These are phyloP conservation scores for Fulvia fulva DNA, from an alignment of 2,329 filamentous ascomycete species.

Conservation along the genomic window DNA sequence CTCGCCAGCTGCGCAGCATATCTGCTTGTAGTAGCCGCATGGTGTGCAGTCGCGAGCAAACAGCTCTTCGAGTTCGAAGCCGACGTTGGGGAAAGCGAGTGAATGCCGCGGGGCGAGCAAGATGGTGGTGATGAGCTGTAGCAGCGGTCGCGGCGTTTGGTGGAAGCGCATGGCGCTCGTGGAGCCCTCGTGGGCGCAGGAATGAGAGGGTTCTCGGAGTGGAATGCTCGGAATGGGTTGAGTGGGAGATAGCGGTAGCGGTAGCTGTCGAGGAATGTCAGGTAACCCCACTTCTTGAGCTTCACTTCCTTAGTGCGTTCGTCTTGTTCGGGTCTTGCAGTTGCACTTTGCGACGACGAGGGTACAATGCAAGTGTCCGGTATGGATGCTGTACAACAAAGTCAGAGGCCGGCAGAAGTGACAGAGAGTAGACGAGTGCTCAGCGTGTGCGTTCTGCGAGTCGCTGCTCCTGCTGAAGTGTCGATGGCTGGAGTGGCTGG, in stretches of 20 bases:
- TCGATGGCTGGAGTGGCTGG: slow-evolving; percentile 1
- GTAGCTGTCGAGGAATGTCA: slow-evolving; percentile 2
- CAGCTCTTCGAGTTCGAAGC: slow-evolving; percentile 33
- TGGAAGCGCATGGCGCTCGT: slow-evolving; percentile 23
- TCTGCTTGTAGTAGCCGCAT: slow-evolving; percentile 50
- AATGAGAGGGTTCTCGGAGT: background rate
- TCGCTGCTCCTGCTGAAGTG: background rate
- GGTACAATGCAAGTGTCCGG: background rate
- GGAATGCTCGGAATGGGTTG: background rate
- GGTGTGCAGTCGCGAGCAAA: slow-evolving; percentile 35
- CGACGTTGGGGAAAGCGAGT: slow-evolving; percentile 28
- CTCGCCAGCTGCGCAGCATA: slow-evolving; percentile 47
- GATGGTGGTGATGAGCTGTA: slow-evolving; percentile 29
- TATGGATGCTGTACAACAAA: background rate
- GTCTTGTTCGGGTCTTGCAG: background rate
- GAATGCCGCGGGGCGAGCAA: slow-evolving; percentile 25
- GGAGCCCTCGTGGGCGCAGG: slow-evolving; percentile 3
- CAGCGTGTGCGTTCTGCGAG: background rate
- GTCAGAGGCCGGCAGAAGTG: background rate
- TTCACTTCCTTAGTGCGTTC: background rate
- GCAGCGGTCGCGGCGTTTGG: slow-evolving; percentile 23
- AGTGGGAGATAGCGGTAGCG: background rate
- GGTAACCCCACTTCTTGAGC: slow-evolving; percentile 6
- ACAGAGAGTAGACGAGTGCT: background rate
- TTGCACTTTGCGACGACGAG: background rate